These are phyloP conservation scores for Sporothrix luriei DNA, from an alignment of 2,329 filamentous ascomycete genomes.

Conservation along the genomic window DNA sequence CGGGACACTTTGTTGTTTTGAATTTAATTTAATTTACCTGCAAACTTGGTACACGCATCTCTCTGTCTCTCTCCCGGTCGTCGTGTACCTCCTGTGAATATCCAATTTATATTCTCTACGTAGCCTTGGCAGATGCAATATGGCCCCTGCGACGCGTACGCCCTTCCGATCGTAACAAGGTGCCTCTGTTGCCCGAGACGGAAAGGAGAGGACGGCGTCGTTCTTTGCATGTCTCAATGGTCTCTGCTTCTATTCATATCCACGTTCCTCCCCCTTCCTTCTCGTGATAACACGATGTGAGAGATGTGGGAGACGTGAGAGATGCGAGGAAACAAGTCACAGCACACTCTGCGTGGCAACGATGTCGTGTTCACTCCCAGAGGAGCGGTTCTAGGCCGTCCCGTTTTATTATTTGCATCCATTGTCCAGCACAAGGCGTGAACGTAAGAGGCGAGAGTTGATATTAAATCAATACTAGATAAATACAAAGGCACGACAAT, in stretches of 20 bases:
- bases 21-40: neutral
- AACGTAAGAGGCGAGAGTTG: neutral
- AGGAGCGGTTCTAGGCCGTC: slow-evolving; percentile 28
- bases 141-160: neutral
- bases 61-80: neutral
- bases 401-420: slow-evolving; percentile 4
- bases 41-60: neutral
- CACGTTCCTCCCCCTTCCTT: no score
- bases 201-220: neutral
- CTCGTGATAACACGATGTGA: neutral
- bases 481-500: neutral
- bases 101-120: neutral
- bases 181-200: neutral
- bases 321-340: slow-evolving; percentile 1
- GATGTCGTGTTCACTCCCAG: slow-evolving; percentile 30
- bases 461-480: neutral
- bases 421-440: neutral
- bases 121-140: neutral
- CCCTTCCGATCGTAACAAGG: neutral
- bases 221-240: neutral
- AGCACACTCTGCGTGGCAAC: neutral
- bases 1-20: no score
- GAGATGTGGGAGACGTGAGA: neutral
- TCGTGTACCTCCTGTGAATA: neutral
- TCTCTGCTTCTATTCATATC: neutral